Base-by-base conservation (phyloP, 1,139 yeast genomes). In the Yamadazyma conglobata region DNA sequence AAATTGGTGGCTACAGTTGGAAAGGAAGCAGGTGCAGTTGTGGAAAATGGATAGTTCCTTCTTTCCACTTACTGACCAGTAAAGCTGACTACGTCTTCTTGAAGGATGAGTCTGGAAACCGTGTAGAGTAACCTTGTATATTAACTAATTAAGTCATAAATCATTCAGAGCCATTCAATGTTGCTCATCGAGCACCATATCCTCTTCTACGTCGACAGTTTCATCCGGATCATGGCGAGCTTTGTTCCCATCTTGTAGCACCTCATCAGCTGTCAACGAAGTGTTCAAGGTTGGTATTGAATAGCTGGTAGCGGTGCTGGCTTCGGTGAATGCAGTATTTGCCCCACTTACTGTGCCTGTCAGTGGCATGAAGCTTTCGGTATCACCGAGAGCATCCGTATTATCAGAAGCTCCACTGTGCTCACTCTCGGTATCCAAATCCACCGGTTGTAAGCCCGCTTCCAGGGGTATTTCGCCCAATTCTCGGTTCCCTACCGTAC, bases 1-100 rank as follows among this genome's bases (percentile, higher is more conserved):
- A 82, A 56, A 73, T 82, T 3, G 98, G 98, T 5, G 89, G 88
- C 0, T 91, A 88, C 52, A 78, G 82, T 40, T 91, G 99, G 99
- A 85, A 80, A 51, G 99, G 99, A 0, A 78, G 89, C 4, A 67
- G 94, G 43, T 91, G 99, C 54, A 79, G 94, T 35, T 91, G 99
- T 58, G 96, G 97, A 3, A 77, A 77, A 46, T 91, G 99, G 99
- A 80, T 91, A 66, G 73, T 87, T 5, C 98, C 99, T 0, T 95
- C 95, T 2, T 73, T 93, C 38, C 88, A 85, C 53, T 55, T 91
- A 30, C 91, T 81, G 52, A 64, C 80, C 23, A 81, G 89, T 4
- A 84, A 86, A 52, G 91, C 86, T 24, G 34, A 36, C 17, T 32
- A 27, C 19, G 25, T 31, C 10, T 24, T 24, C 11, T 16, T 19